Percentiles rank a stretch among this genome's conserved stretches.
Conservation (phyloP, 2,329 filamentous ascomycete genomes). For the Plenodomus lindquistii region DNA sequence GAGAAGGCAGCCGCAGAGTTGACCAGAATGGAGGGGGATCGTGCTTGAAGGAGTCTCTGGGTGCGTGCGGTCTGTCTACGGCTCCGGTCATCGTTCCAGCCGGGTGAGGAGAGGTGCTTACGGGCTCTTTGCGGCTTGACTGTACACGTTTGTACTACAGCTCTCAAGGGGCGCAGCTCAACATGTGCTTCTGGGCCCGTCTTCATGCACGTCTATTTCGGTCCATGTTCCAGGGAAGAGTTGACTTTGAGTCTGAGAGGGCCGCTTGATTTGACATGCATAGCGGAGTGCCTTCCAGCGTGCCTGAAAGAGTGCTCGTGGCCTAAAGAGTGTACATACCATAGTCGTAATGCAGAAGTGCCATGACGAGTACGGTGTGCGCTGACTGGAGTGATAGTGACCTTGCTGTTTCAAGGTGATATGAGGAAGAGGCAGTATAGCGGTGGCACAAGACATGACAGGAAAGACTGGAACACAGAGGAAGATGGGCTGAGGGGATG, state of each 20-base stretch:
- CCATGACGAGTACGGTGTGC: no score
- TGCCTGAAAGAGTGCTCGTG: background rate
- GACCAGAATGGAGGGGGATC: background rate
- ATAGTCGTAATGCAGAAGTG: background rate
- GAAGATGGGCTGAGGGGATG: background rate
- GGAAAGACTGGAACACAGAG: background rate
- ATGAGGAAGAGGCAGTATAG: background rate
- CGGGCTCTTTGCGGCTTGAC: background rate
- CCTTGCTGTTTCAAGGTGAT: background rate
- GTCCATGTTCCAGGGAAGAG: background rate
- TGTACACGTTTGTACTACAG: background rate
- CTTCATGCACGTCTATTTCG: background rate
- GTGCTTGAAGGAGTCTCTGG: background rate
- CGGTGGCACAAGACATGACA: background rate
- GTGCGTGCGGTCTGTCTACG: background rate
- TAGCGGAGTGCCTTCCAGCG: background rate
- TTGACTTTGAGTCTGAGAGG: background rate
- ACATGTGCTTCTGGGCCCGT: background rate
- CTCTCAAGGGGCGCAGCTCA: background rate
- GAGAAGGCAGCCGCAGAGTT: background rate
- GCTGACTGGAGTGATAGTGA: background rate
- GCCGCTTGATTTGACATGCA: background rate
- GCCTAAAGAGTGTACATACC: background rate
- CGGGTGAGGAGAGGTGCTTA: background rate
- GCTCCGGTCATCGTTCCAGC: background rate